These are phyloP conservation scores for Fusarium tuaranense DNA, from an alignment of 2,329 filamentous ascomycete species.

Conservation along the genomic window DNA sequence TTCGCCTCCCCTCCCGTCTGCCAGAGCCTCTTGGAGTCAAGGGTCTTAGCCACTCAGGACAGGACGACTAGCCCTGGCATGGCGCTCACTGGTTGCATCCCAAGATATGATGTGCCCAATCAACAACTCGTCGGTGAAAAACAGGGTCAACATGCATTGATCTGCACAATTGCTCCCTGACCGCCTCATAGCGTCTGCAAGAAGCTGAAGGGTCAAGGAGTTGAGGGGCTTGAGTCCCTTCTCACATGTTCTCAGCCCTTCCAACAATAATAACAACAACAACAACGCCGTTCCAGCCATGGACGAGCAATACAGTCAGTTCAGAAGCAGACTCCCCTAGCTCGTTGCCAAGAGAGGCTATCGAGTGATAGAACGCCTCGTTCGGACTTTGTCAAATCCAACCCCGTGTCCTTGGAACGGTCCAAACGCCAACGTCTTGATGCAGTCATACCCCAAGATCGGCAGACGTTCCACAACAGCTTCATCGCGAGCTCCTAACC, in stretches of 20 bases:
- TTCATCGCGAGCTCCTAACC: not conserved
- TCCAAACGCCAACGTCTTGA: constrained; percentile 8
- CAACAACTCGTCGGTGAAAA: not conserved
- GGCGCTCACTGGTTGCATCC: not conserved
- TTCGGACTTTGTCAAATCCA: constrained; percentile 3
- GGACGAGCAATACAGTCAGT: not conserved
- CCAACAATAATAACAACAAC: not conserved
- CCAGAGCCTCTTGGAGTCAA: constrained; percentile 1
- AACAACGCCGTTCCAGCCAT: not conserved
- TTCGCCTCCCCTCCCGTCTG: constrained; percentile 2
- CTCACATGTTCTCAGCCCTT: not conserved
- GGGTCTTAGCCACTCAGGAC: not conserved
- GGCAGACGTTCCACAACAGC: constrained; percentile 33
- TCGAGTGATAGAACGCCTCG: not conserved
- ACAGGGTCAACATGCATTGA: not conserved
- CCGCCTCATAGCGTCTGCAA: not conserved
- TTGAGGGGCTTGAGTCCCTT: not conserved
- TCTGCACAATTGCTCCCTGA: not conserved
- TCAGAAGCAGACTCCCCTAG: not conserved
- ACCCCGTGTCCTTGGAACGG: constrained; percentile 27
- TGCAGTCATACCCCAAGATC: constrained; percentile 10
- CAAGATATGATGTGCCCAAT: constrained; percentile 1
- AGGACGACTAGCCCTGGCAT: not conserved
- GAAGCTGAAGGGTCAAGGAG: not conserved
- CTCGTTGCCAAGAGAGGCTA: not conserved